phyloP scores from a whole-genome alignment of 495 filamentous ascomycete genomes.

The Penicillium goetzii region DNA sequence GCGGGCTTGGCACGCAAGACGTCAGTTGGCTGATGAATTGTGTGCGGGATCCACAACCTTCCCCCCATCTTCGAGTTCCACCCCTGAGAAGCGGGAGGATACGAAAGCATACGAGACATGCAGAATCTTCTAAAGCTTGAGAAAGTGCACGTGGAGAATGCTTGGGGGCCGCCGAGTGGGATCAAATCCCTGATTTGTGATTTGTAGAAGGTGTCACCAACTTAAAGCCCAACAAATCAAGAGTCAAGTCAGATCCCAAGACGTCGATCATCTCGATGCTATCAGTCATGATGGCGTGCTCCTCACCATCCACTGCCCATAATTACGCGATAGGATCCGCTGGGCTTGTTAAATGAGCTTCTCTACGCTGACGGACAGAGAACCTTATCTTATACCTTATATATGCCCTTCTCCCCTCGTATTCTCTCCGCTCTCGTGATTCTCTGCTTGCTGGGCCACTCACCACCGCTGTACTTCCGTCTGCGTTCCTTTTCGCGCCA shows the following conservation, averaged over 20 bases:
- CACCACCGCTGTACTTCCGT: slow-evolving; percentile 1
- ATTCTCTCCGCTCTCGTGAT: neutral
- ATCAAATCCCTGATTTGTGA: too few species aligned
- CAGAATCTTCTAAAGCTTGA: neutral
- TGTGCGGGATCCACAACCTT: slow-evolving; percentile 19
- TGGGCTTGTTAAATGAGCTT: slow-evolving; percentile 3
- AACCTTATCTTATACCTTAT: neutral
- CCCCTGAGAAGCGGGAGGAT: neutral
- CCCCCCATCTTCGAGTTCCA: neutral
- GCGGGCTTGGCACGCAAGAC: slow-evolving; percentile 20
- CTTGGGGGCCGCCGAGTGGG: too few species aligned
- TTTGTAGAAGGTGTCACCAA: too few species aligned
- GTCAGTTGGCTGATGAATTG: slow-evolving; percentile 21
- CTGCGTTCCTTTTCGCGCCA: neutral
- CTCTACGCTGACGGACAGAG: neutral
- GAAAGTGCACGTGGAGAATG: neutral
- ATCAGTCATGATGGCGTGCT: slow-evolving; percentile 34
- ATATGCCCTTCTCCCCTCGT: slow-evolving; percentile 8
- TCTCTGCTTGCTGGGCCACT: neutral
- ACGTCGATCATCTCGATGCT: slow-evolving; percentile 22
- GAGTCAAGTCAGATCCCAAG: neutral
- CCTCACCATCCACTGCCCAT: slow-evolving; percentile 16
- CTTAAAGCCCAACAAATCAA: too few species aligned
- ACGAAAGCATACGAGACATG: neutral
- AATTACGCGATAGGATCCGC: slow-evolving; percentile 30